Percentiles rank a stretch among this genome's conserved stretches.
phyloP scores from a whole-genome alignment of 495 filamentous ascomycete species.

The Penicillium atrosanguineum region DNA sequence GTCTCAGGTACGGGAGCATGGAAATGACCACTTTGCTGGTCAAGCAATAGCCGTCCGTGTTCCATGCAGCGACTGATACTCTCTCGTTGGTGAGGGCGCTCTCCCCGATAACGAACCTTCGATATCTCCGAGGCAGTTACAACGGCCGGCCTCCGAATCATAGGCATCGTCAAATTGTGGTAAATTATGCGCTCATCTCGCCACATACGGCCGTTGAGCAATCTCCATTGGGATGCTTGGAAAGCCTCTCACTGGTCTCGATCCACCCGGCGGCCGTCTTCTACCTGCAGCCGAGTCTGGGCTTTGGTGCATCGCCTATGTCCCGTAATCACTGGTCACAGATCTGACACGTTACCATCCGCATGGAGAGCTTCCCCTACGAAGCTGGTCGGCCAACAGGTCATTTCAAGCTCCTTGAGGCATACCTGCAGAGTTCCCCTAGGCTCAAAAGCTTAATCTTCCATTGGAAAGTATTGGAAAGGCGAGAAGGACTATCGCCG shows the following conservation, averaged over 20 bases:
- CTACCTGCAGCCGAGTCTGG: constrained; percentile 64
- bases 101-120: constrained; percentile 57
- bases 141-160: no score
- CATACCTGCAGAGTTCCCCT: constrained; percentile 66
- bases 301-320: constrained; percentile 64
- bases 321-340: constrained; percentile 66
- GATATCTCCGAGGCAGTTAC: no score
- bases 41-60: constrained; percentile 76
- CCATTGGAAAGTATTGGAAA: constrained; percentile 70
- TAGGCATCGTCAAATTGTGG: constrained; percentile 67
- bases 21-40: constrained; percentile 67
- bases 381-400: constrained; percentile 54
- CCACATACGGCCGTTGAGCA: constrained; percentile 74
- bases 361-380: constrained; percentile 63
- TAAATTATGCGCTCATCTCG: constrained; percentile 81
- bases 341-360: constrained; percentile 64
- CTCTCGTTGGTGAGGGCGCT: constrained; percentile 72
- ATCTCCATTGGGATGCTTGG: constrained; percentile 55
- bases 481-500: constrained; percentile 64
- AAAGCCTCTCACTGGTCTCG: constrained; percentile 60
- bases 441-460: constrained; percentile 63
- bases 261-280: constrained; percentile 68
- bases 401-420: constrained; percentile 72
- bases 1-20: constrained; percentile 65
- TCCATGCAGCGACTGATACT: constrained; percentile 82